phyloP scores from a whole-genome alignment of 371 early-diverging fungal genomes.

The Cokeromyces recurvatus region DNA sequence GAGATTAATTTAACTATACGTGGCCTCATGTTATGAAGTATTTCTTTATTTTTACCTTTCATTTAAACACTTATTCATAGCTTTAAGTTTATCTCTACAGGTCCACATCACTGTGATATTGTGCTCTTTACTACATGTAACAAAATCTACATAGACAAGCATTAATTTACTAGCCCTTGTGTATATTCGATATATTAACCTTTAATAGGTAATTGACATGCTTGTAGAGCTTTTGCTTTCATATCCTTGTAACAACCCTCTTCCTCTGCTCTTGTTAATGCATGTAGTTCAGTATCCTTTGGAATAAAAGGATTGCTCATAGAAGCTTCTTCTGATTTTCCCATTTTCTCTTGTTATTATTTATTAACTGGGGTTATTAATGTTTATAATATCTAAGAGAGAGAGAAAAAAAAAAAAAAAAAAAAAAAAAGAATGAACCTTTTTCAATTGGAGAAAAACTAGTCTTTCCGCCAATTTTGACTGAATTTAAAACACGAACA shows the following conservation, averaged over 20 bases:
- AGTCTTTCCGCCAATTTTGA: too few species aligned
- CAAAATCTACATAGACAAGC: constrained; percentile 47
- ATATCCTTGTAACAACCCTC: constrained; percentile 58
- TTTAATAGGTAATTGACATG: constrained; percentile 55
- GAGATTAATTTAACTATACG: too few species aligned
- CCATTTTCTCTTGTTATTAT: constrained; percentile 24
- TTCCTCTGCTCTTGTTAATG: constrained; percentile 57
- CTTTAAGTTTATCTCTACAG: constrained; percentile 56
- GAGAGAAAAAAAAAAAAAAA: too few species aligned
- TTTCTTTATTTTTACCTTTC: constrained; percentile 45
- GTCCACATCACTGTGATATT: constrained; percentile 64
- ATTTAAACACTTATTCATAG: constrained; percentile 69
- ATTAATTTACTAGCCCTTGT: neutral
- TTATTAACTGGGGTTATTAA: constrained; percentile 1
- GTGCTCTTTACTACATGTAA: constrained; percentile 62
- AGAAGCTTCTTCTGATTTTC: constrained; percentile 31
- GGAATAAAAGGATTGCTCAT: constrained; percentile 37
- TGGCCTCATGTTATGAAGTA: neutral
- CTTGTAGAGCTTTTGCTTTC: constrained; percentile 59
- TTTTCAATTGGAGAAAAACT: too few species aligned
- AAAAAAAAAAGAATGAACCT: too few species aligned
- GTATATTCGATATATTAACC: too few species aligned
- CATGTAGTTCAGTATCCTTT: constrained; percentile 38
- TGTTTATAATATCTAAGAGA: too few species aligned
- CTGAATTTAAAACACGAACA: too few species aligned